phyloP scores from a whole-genome alignment of 1,284 basidiomycete genomes.

The Neolentinus lepideus region DNA sequence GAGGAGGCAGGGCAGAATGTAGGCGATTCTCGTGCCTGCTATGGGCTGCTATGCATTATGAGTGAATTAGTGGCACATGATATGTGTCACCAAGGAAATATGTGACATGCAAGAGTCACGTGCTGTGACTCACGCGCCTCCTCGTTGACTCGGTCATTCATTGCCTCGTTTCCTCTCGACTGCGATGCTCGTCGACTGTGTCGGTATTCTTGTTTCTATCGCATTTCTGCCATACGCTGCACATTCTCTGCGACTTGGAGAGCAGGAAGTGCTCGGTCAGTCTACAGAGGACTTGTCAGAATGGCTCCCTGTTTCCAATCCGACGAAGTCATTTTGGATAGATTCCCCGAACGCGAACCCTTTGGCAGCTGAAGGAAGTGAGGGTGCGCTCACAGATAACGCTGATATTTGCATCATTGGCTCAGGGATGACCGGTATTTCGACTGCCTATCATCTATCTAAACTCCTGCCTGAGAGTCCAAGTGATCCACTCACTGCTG shows the following conservation, averaged over 20 bases:
- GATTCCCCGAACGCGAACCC: constrained; percentile 54
- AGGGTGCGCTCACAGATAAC: constrained; percentile 42
- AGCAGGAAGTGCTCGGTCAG: background rate
- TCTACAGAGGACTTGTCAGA: background rate
- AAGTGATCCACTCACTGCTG: constrained; percentile 31
- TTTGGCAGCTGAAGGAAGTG: constrained; percentile 55
- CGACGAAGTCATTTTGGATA: constrained; percentile 50
- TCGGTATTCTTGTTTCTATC: too few species aligned
- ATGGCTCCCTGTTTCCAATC: background rate
- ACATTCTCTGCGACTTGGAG: background rate
- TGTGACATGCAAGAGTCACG: too few species aligned
- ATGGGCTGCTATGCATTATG: too few species aligned
- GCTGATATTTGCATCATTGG: constrained; percentile 75
- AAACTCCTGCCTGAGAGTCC: constrained; percentile 21
- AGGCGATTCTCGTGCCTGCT: too few species aligned
- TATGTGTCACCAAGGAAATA: too few species aligned
- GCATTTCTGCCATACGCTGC: background rate
- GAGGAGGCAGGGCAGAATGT: too few species aligned
- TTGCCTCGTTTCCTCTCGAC: too few species aligned
- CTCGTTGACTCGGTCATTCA: too few species aligned
- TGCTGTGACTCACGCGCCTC: too few species aligned
- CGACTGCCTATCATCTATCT: constrained; percentile 62
- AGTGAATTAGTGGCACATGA: too few species aligned
- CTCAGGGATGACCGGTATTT: constrained; percentile 70
- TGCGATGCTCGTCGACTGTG: too few species aligned